Evolutionary conservation across 2,329 filamentous ascomycete genomes (phyloP).

Genomic region (Penicillium paneum): DNA sequence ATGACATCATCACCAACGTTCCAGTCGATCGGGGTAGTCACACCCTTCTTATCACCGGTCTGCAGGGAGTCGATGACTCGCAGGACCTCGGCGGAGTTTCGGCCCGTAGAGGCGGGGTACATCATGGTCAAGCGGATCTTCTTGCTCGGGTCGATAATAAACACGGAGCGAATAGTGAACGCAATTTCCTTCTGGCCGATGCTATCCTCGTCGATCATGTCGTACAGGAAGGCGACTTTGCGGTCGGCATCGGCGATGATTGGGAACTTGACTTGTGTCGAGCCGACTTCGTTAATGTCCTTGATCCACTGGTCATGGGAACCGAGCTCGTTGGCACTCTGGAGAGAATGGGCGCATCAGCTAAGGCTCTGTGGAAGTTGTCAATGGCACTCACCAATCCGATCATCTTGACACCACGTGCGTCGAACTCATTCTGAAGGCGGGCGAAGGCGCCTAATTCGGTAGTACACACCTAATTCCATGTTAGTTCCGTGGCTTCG

Average conservation of each 20-base stretch:
- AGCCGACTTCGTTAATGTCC: conserved; percentile 78
- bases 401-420: conserved; percentile 85
- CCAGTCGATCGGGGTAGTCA: conserved; percentile 92
- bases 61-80: conserved; percentile 77
- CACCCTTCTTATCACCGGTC: conserved; percentile 81
- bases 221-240: conserved; percentile 72
- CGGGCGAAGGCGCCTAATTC: conserved; percentile 92
- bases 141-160: conserved; percentile 92
- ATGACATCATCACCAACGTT: conserved; percentile 86
- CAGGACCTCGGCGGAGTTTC: conserved; percentile 76
- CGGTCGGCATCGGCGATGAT: conserved; percentile 80
- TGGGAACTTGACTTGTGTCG: conserved; percentile 69
- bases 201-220: conserved; percentile 83
- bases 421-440: conserved; percentile 81
- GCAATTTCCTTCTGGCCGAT: conserved; percentile 76
- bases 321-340: conserved; percentile 75
- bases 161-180: conserved; percentile 92
- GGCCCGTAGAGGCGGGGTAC: conserved; percentile 87
- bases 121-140: conserved; percentile 89
- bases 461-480: conserved; percentile 65
- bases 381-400: conserved; percentile 57
- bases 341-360: neutral
- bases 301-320: conserved; percentile 87
- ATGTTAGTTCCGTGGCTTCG: neutral
- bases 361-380: neutral